Conservation (phyloP, 1,139 yeast species). For the Meyerozyma carpophila region DNA sequence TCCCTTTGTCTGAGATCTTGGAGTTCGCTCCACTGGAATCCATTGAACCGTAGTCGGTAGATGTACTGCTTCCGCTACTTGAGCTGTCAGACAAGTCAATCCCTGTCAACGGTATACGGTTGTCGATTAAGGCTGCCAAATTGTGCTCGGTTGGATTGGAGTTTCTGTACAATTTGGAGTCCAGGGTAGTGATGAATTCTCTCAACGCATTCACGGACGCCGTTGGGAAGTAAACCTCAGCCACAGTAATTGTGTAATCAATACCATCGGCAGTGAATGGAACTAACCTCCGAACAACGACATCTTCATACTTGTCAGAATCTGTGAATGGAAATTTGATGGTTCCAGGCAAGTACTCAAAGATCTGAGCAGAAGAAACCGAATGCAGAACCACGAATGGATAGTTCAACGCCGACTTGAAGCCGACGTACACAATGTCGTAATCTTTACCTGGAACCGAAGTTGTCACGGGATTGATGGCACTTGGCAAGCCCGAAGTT, state of each 20-base stretch:
- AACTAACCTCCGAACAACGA: conserved; percentile 55
- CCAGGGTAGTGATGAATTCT: conserved; percentile 32
- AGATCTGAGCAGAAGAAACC: conserved; percentile 69
- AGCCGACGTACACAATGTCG: conserved; percentile 62
- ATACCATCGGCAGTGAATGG: conserved; percentile 54
- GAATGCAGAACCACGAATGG: conserved; percentile 66
- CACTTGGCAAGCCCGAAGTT: conserved; percentile 61
- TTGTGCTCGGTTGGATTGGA: conserved; percentile 40
- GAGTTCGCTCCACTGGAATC: conserved; percentile 21
- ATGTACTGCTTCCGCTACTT: conserved; percentile 11
- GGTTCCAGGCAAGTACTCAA: conserved; percentile 60
- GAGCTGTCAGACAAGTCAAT: conserved; percentile 22
- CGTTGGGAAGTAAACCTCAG: conserved; percentile 70
- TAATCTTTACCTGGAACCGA: conserved; percentile 45
- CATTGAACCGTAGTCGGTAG: conserved; percentile 35
- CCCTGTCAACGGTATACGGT: conserved; percentile 58
- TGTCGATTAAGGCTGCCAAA: conserved; percentile 56
- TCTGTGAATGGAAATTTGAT: conserved; percentile 48
- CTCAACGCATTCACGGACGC: conserved; percentile 40
- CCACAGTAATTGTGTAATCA: conserved; percentile 64
- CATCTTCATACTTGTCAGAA: conserved; percentile 25
- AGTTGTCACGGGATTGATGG: conserved; percentile 52
- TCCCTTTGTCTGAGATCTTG: conserved; percentile 26
- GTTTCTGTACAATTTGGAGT: conserved; percentile 48
- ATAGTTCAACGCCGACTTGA: conserved; percentile 61